phyloP scores from a whole-genome alignment of 2,329 filamentous ascomycete species.

The Cytospora chrysosperma region DNA sequence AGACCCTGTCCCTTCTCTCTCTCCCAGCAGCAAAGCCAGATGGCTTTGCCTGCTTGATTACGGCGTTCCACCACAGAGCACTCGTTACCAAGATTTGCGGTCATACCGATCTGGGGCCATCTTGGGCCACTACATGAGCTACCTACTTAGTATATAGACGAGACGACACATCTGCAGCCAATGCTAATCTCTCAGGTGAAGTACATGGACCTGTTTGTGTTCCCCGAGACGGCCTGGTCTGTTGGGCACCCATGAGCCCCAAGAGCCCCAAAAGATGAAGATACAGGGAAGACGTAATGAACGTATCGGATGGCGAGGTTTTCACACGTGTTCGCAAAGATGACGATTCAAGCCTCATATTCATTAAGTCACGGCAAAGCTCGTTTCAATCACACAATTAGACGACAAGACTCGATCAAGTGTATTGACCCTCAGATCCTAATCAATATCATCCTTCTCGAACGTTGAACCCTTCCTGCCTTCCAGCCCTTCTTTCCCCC shows the following conservation, averaged over 20 bases:
- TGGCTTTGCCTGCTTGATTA: no score
- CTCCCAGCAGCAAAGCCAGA: not conserved
- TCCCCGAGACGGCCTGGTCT: not conserved
- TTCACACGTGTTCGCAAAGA: not conserved
- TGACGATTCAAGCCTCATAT: not conserved
- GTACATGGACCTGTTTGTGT: not conserved
- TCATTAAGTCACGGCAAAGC: not conserved
- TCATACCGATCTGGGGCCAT: not conserved
- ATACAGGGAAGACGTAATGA: not conserved
- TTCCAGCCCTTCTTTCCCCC: no score
- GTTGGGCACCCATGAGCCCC: not conserved
- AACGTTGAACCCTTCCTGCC: not conserved
- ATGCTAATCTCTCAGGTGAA: no score
- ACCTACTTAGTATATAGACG: no score
- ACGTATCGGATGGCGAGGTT: not conserved
- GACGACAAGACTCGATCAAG: not conserved
- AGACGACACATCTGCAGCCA: constrained; percentile 8
- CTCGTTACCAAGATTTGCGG: not conserved
- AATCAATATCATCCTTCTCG: not conserved
- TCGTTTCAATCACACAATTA: not conserved
- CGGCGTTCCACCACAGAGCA: not conserved
- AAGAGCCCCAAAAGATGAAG: not conserved
- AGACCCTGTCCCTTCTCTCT: no score
- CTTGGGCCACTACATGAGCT: not conserved
- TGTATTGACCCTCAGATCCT: not conserved